Conservation (phyloP, 306 rosid species). For the Rosa persica region DNA sequence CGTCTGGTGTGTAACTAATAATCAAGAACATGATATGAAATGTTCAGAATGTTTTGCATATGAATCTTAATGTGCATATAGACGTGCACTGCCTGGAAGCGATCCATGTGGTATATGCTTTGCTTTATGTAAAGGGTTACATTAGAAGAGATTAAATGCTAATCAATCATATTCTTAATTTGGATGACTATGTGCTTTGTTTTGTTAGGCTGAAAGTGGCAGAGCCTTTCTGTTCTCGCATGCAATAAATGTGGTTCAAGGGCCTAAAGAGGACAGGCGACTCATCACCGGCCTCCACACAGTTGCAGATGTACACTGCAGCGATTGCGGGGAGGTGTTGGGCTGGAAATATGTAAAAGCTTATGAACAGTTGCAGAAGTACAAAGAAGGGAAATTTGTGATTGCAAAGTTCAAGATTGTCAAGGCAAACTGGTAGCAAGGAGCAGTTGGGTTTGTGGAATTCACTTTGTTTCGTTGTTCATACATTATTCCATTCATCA, state of each 20-base stretch:
- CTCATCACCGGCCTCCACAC: constrained; percentile 65
- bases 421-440: constrained; percentile 38
- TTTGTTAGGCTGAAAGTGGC: constrained; percentile 51
- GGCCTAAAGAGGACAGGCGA: constrained; percentile 44
- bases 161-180: not conserved
- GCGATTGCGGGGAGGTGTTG: constrained; percentile 54
- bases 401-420: constrained; percentile 67
- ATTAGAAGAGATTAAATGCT: not conserved
- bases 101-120: not conserved
- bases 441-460: not conserved
- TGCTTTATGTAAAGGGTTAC: not conserved
- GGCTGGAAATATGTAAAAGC: constrained; percentile 75
- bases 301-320: constrained; percentile 56
- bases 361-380: constrained; percentile 54
- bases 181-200: not conserved
- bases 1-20: not conserved
- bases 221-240: constrained; percentile 74
- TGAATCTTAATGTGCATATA: not conserved
- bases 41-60: not conserved
- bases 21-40: not conserved
- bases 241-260: constrained; percentile 51
- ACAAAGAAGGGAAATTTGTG: constrained; percentile 67
- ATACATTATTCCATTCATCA: constrained; percentile 4
- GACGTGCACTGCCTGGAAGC: not conserved
- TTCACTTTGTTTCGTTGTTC: not conserved